Conservation (phyloP, 768 basidiomycete species). For the Pilatotrama ljubarskyi region DNA sequence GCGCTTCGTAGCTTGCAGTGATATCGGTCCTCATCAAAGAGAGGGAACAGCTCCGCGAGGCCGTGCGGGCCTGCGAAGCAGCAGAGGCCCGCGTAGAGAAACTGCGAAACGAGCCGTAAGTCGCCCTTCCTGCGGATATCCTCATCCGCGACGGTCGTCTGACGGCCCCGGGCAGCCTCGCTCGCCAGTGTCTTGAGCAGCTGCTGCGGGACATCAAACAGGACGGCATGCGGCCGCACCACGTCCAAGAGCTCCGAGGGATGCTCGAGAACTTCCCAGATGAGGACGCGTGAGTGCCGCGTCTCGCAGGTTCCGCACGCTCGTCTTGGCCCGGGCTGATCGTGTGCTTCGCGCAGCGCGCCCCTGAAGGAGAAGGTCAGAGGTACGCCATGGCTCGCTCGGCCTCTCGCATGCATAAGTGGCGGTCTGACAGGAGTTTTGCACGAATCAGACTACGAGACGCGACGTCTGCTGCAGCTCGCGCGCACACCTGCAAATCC, state of each 20-base stretch:
- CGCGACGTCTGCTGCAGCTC: not conserved
- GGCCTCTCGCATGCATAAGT: too few relatives aligned
- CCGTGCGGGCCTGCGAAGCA: not conserved
- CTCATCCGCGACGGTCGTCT: not conserved
- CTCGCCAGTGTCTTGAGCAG: not conserved
- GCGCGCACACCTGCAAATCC: too few relatives aligned
- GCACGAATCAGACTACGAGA: not conserved
- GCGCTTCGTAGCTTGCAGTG: not conserved
- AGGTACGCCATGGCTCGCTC: not conserved
- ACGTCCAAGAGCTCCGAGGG: slow-evolving; percentile 1
- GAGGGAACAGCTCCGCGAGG: slow-evolving; percentile 2
- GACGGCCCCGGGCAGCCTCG: not conserved
- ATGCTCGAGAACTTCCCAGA: slow-evolving; percentile 4
- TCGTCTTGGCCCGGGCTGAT: not conserved
- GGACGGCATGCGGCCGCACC: not conserved
- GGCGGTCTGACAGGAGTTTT: not conserved
- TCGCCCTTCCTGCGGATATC: not conserved
- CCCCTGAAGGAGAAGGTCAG: not conserved
- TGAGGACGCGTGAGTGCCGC: not conserved
- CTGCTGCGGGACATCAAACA: not conserved
- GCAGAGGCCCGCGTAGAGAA: not conserved
- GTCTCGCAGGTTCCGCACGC: not conserved
- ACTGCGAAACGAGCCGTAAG: slow-evolving; percentile 4
- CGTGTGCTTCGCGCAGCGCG: not conserved
- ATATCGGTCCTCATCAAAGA: slow-evolving; percentile 11